Conservation (phyloP, 1,284 basidiomycete species). For the Pterulicium gracile region DNA sequence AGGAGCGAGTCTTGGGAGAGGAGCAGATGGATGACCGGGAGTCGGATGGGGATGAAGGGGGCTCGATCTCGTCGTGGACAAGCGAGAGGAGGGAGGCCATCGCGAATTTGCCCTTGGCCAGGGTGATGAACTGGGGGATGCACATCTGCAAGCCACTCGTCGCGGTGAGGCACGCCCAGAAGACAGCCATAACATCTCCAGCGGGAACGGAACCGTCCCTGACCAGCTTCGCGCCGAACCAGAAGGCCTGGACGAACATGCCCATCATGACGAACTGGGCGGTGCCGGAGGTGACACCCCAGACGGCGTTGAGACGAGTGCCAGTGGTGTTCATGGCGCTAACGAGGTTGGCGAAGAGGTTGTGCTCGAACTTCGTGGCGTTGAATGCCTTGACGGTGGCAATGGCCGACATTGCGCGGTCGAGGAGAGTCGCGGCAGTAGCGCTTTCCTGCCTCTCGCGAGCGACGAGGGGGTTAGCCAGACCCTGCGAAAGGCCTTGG, state of each 20-base stretch:
- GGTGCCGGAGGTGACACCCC: slow-evolving; percentile 63
- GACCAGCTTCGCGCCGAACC: slow-evolving; percentile 64
- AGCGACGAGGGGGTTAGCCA: slow-evolving; percentile 58
- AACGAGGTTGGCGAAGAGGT: slow-evolving; percentile 38
- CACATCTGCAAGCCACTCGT: slow-evolving; percentile 50
- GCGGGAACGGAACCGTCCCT: slow-evolving; percentile 37
- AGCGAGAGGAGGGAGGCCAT: slow-evolving; percentile 9
- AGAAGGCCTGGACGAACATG: slow-evolving; percentile 87
- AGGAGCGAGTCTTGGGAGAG: not conserved
- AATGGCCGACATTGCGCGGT: slow-evolving; percentile 73
- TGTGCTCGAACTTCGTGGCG: slow-evolving; percentile 55
- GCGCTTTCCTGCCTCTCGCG: slow-evolving; percentile 62
- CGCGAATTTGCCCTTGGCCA: slow-evolving; percentile 45
- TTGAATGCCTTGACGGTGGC: slow-evolving; percentile 96
- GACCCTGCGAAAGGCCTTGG: slow-evolving; percentile 63
- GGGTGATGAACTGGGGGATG: slow-evolving; percentile 43
- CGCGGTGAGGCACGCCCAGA: slow-evolving; percentile 66
- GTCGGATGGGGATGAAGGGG: slow-evolving; percentile 9
- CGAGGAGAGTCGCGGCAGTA: slow-evolving; percentile 67
- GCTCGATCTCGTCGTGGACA: slow-evolving; percentile 8
- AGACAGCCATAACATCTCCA: slow-evolving; percentile 61
- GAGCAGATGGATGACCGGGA: not conserved
- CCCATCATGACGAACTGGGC: slow-evolving; percentile 75
- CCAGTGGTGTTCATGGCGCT: slow-evolving; percentile 36
- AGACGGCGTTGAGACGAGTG: slow-evolving; percentile 53